Evolutionary conservation across 805 yeast species (phyloP), one percentile per base, ranked within the genome.

Genomic region (Ogataea wickerhamii): DNA sequence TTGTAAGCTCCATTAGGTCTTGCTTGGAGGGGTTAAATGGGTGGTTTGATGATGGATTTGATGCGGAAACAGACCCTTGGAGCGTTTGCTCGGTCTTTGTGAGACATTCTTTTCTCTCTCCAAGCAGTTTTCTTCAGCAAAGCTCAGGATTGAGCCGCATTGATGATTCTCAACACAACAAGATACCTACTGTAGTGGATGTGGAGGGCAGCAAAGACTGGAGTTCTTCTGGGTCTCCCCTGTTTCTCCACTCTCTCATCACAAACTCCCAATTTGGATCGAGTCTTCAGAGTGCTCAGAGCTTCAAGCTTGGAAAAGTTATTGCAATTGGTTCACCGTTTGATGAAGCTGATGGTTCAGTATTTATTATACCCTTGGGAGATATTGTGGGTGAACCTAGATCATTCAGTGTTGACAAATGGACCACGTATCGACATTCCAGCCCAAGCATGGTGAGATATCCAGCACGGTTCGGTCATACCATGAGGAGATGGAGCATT

Each of bases 281-380:
- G 1, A 58, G 68, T 4, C 32, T 77, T 3, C 58, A 64, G 2
- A 34, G 66, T 3, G 78, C 80, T 0, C 53, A 63, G n/a, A 72
- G 68, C 40, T 47, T 66, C 6, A 55, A 60, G 19, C 60, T 62
- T 0, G 52, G 47, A 8, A 36, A 35, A 2, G 66, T 73, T 10
- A 32, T 76, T 5, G 82, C 80, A 0, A 63, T 78, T 2, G 69
- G 79, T 1, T 69, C 82, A 2, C 75, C 74, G 2, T 63, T 55
- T 40, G 80, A 76, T 38, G 70, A 67, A 8, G 26, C 31, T 0
- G 30, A 36, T 13, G 80, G 80, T 0, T 58, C 75, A 0, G 64
- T 72, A 0, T 74, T 73, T 44, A 47, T 74, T 5, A 44, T 74
- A 2, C 71, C 76, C 1, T 28, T 73, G 25, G 40, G 42, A 1